phyloP scores from a whole-genome alignment of 2,329 filamentous ascomycete genomes.

The Colletotrichum abscissum region DNA sequence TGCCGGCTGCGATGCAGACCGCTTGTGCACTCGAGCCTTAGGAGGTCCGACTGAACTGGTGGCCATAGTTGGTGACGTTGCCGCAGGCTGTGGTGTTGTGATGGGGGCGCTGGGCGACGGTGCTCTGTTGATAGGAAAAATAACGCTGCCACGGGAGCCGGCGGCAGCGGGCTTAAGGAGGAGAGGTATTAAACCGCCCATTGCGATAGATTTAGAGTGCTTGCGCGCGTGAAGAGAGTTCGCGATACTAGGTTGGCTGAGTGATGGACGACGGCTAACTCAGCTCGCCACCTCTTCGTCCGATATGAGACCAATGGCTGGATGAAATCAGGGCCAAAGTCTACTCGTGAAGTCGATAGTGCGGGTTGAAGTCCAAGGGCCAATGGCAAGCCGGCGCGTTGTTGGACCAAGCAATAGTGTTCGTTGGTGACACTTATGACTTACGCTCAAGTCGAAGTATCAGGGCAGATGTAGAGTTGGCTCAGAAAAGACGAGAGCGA shows the following conservation, averaged over 20 bases:
- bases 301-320: slow-evolving; percentile 28
- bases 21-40: slow-evolving; percentile 39
- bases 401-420: slow-evolving; percentile 2
- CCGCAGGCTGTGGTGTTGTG: slow-evolving; percentile 18
- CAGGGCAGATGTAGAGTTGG: background rate
- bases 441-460: background rate
- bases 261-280: background rate
- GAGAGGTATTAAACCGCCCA: slow-evolving; percentile 47
- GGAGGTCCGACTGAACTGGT: slow-evolving; percentile 24
- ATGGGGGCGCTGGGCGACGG: slow-evolving; percentile 1
- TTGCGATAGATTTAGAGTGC: slow-evolving; percentile 32
- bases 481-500: background rate
- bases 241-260: background rate
- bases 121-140: slow-evolving; percentile 35
- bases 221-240: slow-evolving; percentile 2
- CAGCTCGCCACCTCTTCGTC: slow-evolving; percentile 29
- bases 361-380: background rate
- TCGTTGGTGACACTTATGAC: slow-evolving; percentile 1
- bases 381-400: slow-evolving; percentile 6
- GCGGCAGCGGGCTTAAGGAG: slow-evolving; percentile 40
- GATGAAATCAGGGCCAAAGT: background rate
- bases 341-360: slow-evolving; percentile 8
- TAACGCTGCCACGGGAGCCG: slow-evolving; percentile 36
- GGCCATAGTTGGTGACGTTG: slow-evolving; percentile 43
- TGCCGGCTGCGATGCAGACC: slow-evolving; percentile 38